Conservation (phyloP, 306 rosid species). For the Arachis stenosperma region DNA sequence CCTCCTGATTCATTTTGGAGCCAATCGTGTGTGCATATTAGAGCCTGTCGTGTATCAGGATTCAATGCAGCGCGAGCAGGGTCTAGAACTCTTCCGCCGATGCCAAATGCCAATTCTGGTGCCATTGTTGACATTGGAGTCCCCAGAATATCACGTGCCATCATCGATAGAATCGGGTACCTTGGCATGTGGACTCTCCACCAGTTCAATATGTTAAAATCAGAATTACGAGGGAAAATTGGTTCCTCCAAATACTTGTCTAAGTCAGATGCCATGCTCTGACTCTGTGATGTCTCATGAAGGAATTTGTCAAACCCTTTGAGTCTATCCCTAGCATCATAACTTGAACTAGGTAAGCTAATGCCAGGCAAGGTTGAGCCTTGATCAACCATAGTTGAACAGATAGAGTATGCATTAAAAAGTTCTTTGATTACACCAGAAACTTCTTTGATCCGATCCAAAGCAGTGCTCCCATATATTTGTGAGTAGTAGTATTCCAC, state of each 20-base stretch:
- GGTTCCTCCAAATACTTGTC: slow-evolving; percentile 97
- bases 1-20: slow-evolving; percentile 74
- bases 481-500: slow-evolving; percentile 95
- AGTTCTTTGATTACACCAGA: slow-evolving; percentile 85
- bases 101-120: slow-evolving; percentile 70
- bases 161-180: slow-evolving; percentile 94
- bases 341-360: slow-evolving; percentile 72
- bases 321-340: slow-evolving; percentile 74
- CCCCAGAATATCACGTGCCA: slow-evolving; percentile 94
- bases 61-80: slow-evolving; percentile 59
- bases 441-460: slow-evolving; percentile 88
- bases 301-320: slow-evolving; percentile 95
- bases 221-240: slow-evolving; percentile 80
- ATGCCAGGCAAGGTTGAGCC: slow-evolving; percentile 85
- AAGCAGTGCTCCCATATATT: slow-evolving; percentile 87
- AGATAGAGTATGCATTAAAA: slow-evolving; percentile 76
- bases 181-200: slow-evolving; percentile 98
- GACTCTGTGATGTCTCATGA: slow-evolving; percentile 80
- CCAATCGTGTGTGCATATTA: slow-evolving; percentile 95
- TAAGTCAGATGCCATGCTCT: slow-evolving; percentile 69
- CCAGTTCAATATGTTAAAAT: slow-evolving; percentile 90
- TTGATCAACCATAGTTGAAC: slow-evolving; percentile 88
- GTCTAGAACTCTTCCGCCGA: slow-evolving; percentile 74
- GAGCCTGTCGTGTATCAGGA: slow-evolving; percentile 76
- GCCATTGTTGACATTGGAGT: slow-evolving; percentile 93